Percentiles rank a stretch among this genome's conserved stretches.
phyloP scores from a whole-genome alignment of 129 eudicot genomes.

The Pulicaria dysenterica region DNA sequence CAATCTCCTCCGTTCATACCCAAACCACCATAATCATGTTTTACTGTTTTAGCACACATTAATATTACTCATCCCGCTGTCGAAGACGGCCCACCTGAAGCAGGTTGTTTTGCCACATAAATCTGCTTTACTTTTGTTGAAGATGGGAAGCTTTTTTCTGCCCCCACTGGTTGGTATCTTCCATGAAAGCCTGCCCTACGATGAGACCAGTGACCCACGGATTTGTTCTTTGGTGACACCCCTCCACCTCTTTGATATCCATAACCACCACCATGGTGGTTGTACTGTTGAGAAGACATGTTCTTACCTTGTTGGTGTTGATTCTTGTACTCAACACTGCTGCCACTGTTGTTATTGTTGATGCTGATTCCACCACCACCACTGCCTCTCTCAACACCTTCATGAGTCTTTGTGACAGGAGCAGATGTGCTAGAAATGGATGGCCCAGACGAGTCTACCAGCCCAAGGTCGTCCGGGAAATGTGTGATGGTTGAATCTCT shows the following conservation, averaged over 20 bases:
- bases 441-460: slow-evolving; percentile 49
- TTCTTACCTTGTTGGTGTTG: slow-evolving; percentile 59
- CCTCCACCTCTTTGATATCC: slow-evolving; percentile 65
- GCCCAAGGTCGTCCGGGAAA: slow-evolving; percentile 58
- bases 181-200: slow-evolving; percentile 81
- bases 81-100: slow-evolving; percentile 49
- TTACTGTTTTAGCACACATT: too few relatives aligned
- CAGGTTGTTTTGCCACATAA: slow-evolving; percentile 85
- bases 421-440: slow-evolving; percentile 39
- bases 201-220: slow-evolving; percentile 70
- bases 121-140: slow-evolving; percentile 80
- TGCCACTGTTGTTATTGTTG: slow-evolving; percentile 31
- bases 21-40: neutral
- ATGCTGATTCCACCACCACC: slow-evolving; percentile 16
- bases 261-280: slow-evolving; percentile 49
- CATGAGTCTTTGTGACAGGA: slow-evolving; percentile 37
- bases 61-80: slow-evolving; percentile 32
- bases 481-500: slow-evolving; percentile 46
- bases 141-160: slow-evolving; percentile 51
- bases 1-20: neutral
- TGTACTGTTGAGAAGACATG: slow-evolving; percentile 47
- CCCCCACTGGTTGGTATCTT: slow-evolving; percentile 58
- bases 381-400: slow-evolving; percentile 30
- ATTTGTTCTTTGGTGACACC: slow-evolving; percentile 55
- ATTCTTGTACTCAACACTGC: slow-evolving; percentile 38